Conservation (phyloP, 495 filamentous ascomycete genomes). For the Podospora pseudocomata region DNA sequence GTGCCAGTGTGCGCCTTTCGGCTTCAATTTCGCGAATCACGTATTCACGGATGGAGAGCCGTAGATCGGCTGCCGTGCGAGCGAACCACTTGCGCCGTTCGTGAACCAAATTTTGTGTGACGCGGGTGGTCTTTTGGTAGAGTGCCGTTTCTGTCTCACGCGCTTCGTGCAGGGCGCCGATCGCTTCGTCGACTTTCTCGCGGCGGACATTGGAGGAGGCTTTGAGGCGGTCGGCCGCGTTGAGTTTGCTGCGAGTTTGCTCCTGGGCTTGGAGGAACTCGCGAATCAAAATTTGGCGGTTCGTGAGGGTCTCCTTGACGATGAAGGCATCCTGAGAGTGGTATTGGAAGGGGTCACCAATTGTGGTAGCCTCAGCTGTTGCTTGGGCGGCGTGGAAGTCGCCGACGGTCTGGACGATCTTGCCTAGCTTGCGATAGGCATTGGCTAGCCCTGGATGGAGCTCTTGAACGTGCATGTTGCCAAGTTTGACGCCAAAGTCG, state of each 20-base stretch:
- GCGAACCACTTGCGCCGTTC: constrained; percentile 92
- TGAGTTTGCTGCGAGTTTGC: constrained; percentile 67
- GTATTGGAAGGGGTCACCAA: constrained; percentile 91
- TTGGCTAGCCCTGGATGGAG: constrained; percentile 79
- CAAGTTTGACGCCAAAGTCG: constrained; percentile 87
- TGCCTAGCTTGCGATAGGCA: constrained; percentile 93
- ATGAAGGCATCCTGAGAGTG: constrained; percentile 96
- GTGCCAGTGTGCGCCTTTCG: constrained; percentile 86
- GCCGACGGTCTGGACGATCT: constrained; percentile 84
- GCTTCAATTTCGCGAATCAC: constrained; percentile 93
- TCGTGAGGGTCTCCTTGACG: constrained; percentile 98
- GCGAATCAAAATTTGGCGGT: constrained; percentile 95
- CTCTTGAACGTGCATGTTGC: constrained; percentile 81
- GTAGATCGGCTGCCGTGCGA: constrained; percentile 75
- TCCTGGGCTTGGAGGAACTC: constrained; percentile 88
- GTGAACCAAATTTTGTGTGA: constrained; percentile 81
- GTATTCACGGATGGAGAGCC: constrained; percentile 81
- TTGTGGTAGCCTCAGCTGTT: constrained; percentile 90
- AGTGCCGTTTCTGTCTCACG: constrained; percentile 73
- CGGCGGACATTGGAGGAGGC: constrained; percentile 73
- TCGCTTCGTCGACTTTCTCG: constrained; percentile 96
- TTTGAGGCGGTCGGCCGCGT: constrained; percentile 85
- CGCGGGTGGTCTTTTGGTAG: constrained; percentile 74
- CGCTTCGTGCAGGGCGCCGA: constrained; percentile 83
- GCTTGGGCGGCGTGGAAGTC: constrained; percentile 97